phyloP scores from a whole-genome alignment of 805 yeast species.

The Ogataea ramenticola region DNA sequence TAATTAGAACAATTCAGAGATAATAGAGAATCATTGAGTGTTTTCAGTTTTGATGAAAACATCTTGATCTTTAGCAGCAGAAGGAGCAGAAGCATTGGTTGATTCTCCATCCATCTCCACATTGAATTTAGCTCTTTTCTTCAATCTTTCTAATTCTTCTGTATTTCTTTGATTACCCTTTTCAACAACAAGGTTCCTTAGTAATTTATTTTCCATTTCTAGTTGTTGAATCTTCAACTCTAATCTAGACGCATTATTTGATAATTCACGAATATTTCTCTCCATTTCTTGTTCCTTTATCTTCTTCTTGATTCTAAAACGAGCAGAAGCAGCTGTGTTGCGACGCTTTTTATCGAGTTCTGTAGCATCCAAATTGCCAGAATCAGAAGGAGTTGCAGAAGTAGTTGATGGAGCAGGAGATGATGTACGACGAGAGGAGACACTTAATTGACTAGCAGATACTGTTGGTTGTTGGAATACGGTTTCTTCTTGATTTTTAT shows the following conservation, averaged over 20 bases:
- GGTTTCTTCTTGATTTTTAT: background rate
- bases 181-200: constrained; percentile 77
- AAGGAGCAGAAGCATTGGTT: too few relatives aligned
- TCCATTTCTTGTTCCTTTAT: constrained; percentile 89
- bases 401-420: constrained; percentile 1
- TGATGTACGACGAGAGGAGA: background rate
- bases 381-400: background rate
- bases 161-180: constrained; percentile 54
- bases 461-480: background rate
- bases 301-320: constrained; percentile 90
- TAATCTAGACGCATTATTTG: constrained; percentile 54
- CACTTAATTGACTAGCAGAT: too few relatives aligned
- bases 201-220: constrained; percentile 88
- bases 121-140: constrained; percentile 36
- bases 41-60: too few relatives aligned
- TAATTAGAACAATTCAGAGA: too few relatives aligned
- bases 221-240: constrained; percentile 74
- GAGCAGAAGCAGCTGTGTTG: constrained; percentile 91
- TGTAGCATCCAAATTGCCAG: constrained; percentile 3
- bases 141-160: constrained; percentile 45
- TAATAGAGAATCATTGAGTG: too few relatives aligned
- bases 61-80: too few relatives aligned
- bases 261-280: constrained; percentile 61
- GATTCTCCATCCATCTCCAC: constrained; percentile 7
- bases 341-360: constrained; percentile 73